phyloP scores from a whole-genome alignment of 179 eudicot genomes.

The Silene vulgaris region DNA sequence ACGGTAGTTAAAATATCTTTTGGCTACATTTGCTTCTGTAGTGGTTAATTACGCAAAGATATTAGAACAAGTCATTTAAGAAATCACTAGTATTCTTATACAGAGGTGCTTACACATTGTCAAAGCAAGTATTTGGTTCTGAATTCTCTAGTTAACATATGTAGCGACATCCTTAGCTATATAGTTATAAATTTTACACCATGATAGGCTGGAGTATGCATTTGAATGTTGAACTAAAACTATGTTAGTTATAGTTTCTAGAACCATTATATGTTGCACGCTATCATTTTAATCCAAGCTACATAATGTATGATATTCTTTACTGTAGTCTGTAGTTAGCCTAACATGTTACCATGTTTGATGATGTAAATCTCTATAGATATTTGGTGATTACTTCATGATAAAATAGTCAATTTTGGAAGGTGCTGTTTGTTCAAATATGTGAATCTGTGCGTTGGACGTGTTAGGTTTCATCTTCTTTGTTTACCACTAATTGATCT shows the following conservation, averaged over 20 bases:
- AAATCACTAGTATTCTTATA: background rate
- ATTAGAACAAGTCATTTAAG: background rate
- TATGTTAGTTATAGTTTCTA: background rate
- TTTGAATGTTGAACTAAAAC: background rate
- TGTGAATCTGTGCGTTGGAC: constrained; percentile 1
- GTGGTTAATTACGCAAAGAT: background rate
- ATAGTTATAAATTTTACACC: background rate
- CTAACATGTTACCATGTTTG: background rate
- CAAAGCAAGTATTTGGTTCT: background rate
- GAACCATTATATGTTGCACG: background rate
- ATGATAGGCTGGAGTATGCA: background rate
- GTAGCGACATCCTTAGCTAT: background rate
- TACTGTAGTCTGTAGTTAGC: background rate
- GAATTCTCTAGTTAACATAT: background rate
- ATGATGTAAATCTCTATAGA: background rate
- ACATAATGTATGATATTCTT: background rate
- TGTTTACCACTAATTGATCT: constrained; percentile 21
- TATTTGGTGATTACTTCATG: background rate
- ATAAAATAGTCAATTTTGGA: background rate
- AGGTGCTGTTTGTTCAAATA: background rate
- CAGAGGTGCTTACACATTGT: background rate
- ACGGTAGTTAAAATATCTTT: background rate
- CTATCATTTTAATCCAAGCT: background rate
- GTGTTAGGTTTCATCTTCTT: constrained; percentile 2
- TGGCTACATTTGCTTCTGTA: background rate